A percentile compares a stretch with the other conserved stretches of the same genome.
Conservation (phyloP, 169 alveolate species). For the Cystoisospora suis region DNA sequence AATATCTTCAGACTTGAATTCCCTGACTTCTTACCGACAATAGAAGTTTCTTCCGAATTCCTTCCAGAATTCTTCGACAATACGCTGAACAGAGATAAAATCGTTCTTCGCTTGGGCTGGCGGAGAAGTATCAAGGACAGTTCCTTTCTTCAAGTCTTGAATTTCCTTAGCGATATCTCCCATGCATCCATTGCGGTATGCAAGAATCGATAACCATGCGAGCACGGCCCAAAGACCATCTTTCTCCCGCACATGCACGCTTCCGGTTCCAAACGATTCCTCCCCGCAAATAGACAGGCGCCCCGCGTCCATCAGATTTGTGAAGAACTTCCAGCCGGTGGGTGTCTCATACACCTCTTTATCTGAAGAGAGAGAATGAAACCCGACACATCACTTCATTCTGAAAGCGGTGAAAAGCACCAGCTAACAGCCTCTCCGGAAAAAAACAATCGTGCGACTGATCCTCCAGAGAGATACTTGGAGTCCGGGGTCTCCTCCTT, state of each 20-base stretch:
- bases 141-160: background rate
- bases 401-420: too few species aligned
- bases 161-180: conserved; percentile 26
- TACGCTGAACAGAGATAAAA: conserved; percentile 86
- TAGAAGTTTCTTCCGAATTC: conserved; percentile 93
- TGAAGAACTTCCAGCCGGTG: conserved; percentile 98
- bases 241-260: conserved; percentile 92
- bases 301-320: conserved; percentile 95
- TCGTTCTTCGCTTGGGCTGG: conserved; percentile 25
- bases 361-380: conserved; percentile 45
- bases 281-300: conserved; percentile 92
- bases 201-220: conserved; percentile 92
- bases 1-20: too few species aligned
- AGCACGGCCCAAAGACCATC: conserved; percentile 98
- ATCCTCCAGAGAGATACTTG: background rate
- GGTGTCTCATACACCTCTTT: conserved; percentile 92
- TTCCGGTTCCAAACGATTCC: conserved; percentile 96
- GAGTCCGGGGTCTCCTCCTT: too few species aligned
- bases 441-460: background rate
- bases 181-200: conserved; percentile 77
- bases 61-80: conserved; percentile 90
- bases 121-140: background rate
- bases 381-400: too few species aligned
- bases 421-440: background rate
- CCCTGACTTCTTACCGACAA: conserved; percentile 90